Evolutionary conservation across 805 yeast species (phyloP).

Genomic region (Deakozyma indianensis): DNA sequence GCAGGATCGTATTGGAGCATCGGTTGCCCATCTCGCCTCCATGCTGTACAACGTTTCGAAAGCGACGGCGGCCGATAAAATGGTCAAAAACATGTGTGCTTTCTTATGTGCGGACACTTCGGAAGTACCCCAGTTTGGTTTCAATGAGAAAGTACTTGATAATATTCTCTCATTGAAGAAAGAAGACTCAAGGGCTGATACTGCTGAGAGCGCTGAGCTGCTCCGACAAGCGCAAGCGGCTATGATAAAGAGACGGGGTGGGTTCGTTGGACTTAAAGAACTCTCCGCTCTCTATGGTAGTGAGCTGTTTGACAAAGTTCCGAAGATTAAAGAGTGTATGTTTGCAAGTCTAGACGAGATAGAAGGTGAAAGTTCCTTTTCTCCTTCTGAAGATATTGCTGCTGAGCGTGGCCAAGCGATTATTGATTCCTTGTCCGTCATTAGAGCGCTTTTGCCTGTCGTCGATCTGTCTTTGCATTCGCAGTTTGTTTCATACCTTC

Average conservation of each 20-base stretch:
- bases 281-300: constrained; percentile 40
- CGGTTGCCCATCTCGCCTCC: constrained; percentile 52
- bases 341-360: constrained; percentile 45
- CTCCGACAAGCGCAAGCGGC: constrained; percentile 54
- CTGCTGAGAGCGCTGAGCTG: constrained; percentile 36
- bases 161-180: constrained; percentile 60
- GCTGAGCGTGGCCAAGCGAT: constrained; percentile 54
- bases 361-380: constrained; percentile 12
- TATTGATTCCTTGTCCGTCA: constrained; percentile 74
- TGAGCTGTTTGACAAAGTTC: constrained; percentile 42
- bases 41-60: constrained; percentile 45
- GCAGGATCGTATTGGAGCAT: constrained; percentile 56
- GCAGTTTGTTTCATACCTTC: constrained; percentile 37
- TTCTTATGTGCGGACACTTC: constrained; percentile 90
- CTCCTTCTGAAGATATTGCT: constrained; percentile 9
- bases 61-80: constrained; percentile 69
- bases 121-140: constrained; percentile 83
- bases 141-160: constrained; percentile 39
- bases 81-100: constrained; percentile 80
- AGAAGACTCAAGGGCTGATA: constrained; percentile 56
- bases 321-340: constrained; percentile 51
- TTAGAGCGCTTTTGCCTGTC: constrained; percentile 57
- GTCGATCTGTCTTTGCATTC: constrained; percentile 34
- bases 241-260: constrained; percentile 72
- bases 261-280: constrained; percentile 50